phyloP scores from a whole-genome alignment of 2,329 filamentous ascomycete species.

The Orbilia blumenaviensis region DNA sequence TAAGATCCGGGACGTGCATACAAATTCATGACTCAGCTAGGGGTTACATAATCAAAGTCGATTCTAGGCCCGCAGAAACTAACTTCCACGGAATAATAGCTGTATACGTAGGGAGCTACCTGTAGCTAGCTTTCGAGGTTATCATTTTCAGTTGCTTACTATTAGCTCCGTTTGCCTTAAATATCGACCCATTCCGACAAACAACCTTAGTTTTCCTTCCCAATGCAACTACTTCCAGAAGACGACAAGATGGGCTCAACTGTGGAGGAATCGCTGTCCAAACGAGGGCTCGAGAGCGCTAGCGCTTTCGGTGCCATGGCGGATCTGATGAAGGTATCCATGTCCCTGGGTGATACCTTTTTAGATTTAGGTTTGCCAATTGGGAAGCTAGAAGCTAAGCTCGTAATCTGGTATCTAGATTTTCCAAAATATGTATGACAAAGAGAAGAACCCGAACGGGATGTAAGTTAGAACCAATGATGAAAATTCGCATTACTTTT shows the following conservation, averaged over 20 bases:
- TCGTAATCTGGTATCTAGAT: background rate
- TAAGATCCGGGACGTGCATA: background rate
- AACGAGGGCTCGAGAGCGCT: slow-evolving; percentile 32
- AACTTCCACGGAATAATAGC: background rate
- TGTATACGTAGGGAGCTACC: background rate
- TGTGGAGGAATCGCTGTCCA: slow-evolving; percentile 20
- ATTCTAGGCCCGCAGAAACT: background rate
- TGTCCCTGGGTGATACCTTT: background rate
- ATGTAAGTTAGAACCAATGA: slow-evolving; percentile 43
- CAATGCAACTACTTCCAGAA: slow-evolving; percentile 33
- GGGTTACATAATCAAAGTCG: background rate
- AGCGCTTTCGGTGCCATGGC: slow-evolving; percentile 26
- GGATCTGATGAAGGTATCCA: slow-evolving; percentile 34
- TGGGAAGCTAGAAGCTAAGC: background rate
- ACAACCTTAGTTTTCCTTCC: background rate
- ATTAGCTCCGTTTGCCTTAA: slow-evolving; percentile 13
- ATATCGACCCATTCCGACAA: background rate
- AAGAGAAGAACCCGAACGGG: slow-evolving; percentile 54
- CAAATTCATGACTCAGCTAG: background rate
- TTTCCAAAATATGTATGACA: slow-evolving; percentile 52
- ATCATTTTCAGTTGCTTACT: background rate
- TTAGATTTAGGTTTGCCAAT: background rate
- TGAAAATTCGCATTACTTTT: background rate
- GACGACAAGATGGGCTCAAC: slow-evolving; percentile 31
- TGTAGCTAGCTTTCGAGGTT: background rate